Base-by-base conservation (phyloP, 2,329 filamentous ascomycete species). In the Penicillium hesseltinei region DNA sequence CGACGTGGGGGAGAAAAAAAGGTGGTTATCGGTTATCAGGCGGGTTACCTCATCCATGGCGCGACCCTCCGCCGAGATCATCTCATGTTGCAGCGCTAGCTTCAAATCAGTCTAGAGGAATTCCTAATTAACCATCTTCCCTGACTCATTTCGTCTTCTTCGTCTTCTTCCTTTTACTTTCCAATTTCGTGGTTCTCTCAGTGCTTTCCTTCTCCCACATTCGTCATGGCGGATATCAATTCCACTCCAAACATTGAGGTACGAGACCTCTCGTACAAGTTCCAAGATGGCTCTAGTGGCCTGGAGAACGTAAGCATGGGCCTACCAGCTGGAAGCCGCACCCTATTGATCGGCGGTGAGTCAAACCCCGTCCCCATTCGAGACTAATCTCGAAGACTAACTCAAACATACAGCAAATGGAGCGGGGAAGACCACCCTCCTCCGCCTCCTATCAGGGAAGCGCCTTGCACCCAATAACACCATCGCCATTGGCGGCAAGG, bases 371-470 rank as follows among this genome's bases (percentile, higher is more conserved):
- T 47, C 44, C 47, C 33, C n/a, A 54, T 29, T 17, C 23, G 8
- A 51, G 21, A 38, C 29, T 29, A 48, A 50, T 35, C 27, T 44
- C 17, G 11, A 44, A 59, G 23, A 45, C 47, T 69, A 52, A 69
- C 49, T 19, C 15, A 60, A 33, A 47, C 27, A 31, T 63, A 64
- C 65, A 87, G 85, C 94, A 73, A 99, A 99, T 75, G 94, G 94
- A 62, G 93, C 94, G 21, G 94, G 94, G 64, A 99, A 99, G 79
- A 97, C 94, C 9, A 99, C 94, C 0, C 87, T 99, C 56, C 88
- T 99, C 46, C 92, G 92, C 59, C 89, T 99, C 44, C 86, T 99
- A 59, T 91, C 92, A 19, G 94, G 94, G 71, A 97, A 97, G 80
- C 91, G 92, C 56, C 90, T 99, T 69, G 89, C 93, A 1, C 93